Percentiles rank a stretch among this genome's conserved stretches.
These are phyloP conservation scores for Ganoderma boninense DNA, from an alignment of 1,284 basidiomycete species.

Conservation along the genomic window DNA sequence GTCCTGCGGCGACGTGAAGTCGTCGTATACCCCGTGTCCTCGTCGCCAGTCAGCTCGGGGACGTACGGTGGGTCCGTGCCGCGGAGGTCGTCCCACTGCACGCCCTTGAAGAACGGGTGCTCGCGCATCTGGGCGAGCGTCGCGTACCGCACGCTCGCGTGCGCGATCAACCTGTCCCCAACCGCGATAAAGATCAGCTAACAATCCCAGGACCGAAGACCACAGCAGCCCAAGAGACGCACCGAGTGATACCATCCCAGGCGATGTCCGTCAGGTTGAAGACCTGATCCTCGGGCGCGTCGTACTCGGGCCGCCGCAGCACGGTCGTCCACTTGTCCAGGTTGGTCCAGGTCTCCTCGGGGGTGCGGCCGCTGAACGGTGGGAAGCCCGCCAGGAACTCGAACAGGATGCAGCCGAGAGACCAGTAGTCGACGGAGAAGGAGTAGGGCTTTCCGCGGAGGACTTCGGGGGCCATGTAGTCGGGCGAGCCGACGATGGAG, in stretches of 20 bases:
- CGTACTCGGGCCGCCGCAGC: constrained; percentile 92
- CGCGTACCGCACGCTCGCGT: constrained; percentile 83
- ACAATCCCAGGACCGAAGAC: neutral
- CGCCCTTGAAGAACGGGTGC: constrained; percentile 87
- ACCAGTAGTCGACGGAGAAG: constrained; percentile 98
- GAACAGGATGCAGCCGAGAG: constrained; percentile 97
- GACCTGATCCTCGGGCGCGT: constrained; percentile 94
- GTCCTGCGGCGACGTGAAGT: constrained; percentile 92
- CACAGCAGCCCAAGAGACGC: neutral
- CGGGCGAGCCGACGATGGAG: constrained; percentile 97
- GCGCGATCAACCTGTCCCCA: constrained; percentile 62
- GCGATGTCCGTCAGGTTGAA: constrained; percentile 96
- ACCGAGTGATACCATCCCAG: constrained; percentile 96
- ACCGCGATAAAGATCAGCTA: neutral
- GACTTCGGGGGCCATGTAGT: constrained; percentile 97
- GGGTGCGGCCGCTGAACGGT: constrained; percentile 94
- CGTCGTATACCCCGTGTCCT: constrained; percentile 98
- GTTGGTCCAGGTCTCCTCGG: constrained; percentile 99
- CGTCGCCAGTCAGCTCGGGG: constrained; percentile 93
- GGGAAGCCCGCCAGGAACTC: constrained; percentile 98
- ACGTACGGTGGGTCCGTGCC: constrained; percentile 91
- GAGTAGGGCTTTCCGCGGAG: constrained; percentile 95
- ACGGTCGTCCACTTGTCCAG: constrained; percentile 98
- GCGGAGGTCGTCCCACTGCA: constrained; percentile 85
- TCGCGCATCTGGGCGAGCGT: constrained; percentile 77